Percentiles rank a stretch among this genome's conserved stretches.
Evolutionary conservation across 1,139 yeast genomes (phyloP).

Genomic region (Pichia sp.): DNA sequence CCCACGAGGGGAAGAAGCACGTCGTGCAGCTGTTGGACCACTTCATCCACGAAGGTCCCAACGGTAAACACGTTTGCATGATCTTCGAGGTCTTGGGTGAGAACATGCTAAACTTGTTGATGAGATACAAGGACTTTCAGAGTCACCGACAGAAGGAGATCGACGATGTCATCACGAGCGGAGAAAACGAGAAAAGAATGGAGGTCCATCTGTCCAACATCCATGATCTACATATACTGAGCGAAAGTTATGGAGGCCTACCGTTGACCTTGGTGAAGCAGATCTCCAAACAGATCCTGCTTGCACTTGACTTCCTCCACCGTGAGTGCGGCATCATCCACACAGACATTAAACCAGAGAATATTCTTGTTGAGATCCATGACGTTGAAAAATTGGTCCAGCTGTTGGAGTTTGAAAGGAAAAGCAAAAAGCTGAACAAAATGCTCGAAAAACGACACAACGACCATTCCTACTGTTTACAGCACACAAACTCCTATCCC

Average conservation of each 20-base stretch:
- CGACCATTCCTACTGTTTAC: constrained; percentile 13
- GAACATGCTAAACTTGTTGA: constrained; percentile 59
- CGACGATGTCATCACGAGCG: constrained; percentile 10
- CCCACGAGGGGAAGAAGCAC: constrained; percentile 59
- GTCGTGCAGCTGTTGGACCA: constrained; percentile 63
- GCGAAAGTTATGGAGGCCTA: constrained; percentile 58
- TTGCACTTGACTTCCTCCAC: constrained; percentile 68
- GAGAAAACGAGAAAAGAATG: constrained; percentile 10
- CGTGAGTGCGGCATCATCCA: constrained; percentile 73
- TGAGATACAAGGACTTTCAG: constrained; percentile 46
- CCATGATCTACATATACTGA: constrained; percentile 29
- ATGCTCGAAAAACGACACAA: constrained; percentile 32
- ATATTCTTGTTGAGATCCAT: constrained; percentile 66
- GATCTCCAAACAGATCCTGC: constrained; percentile 62
- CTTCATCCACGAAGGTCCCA: constrained; percentile 65
- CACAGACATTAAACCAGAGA: constrained; percentile 78
- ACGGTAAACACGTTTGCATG: constrained; percentile 73
- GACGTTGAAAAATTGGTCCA: constrained; percentile 65
- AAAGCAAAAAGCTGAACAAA: constrained; percentile 27
- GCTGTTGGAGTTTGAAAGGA: constrained; percentile 47
- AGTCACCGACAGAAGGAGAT: constrained; percentile 27
- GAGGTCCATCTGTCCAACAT: constrained; percentile 19
- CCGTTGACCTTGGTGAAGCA: constrained; percentile 70
- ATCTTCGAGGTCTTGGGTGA: constrained; percentile 82
- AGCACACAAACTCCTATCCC: constrained; percentile 6